These are phyloP conservation scores for Cladophialophora exuberans DNA, from an alignment of 2,329 filamentous ascomycete genomes.

Conservation along the genomic window DNA sequence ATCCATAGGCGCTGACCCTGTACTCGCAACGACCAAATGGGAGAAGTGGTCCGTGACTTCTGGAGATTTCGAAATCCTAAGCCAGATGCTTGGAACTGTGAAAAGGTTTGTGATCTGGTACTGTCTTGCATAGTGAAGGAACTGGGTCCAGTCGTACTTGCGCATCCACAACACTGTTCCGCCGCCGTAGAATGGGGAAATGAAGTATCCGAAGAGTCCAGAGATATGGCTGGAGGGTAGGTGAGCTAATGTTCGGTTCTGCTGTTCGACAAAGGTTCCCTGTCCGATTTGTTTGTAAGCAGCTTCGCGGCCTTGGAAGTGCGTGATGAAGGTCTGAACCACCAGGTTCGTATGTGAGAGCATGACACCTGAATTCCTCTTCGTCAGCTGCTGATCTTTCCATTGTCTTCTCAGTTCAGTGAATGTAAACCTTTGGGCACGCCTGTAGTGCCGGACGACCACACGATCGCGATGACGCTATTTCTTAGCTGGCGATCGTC, in stretches of 20 bases:
- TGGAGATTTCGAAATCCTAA: constrained; percentile 62
- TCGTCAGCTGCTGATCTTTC: background rate
- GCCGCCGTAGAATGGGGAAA: constrained; percentile 52
- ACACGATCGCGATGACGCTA: constrained; percentile 43
- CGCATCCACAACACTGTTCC: constrained; percentile 65
- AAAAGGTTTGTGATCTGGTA: constrained; percentile 60
- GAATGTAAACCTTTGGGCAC: constrained; percentile 32
- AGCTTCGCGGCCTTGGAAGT: constrained; percentile 34
- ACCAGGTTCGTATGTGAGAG: constrained; percentile 50
- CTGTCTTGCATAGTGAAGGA: constrained; percentile 57
- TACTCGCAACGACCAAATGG: constrained; percentile 50
- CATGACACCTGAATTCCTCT: constrained; percentile 37
- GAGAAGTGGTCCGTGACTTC: constrained; percentile 61
- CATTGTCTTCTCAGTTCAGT: background rate
- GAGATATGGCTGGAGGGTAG: constrained; percentile 54
- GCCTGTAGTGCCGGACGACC: constrained; percentile 40
- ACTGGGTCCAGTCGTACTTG: constrained; percentile 60
- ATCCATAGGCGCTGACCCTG: constrained; percentile 62
- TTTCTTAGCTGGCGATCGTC: constrained; percentile 52
- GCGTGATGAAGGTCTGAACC: constrained; percentile 40
- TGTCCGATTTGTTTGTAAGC: constrained; percentile 34
- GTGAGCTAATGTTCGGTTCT: constrained; percentile 49
- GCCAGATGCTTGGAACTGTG: constrained; percentile 64
- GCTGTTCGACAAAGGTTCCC: constrained; percentile 35
- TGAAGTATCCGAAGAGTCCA: constrained; percentile 51